Conservation (phyloP, 23 red algal genomes). For the Chondrus crispus region DNA sequence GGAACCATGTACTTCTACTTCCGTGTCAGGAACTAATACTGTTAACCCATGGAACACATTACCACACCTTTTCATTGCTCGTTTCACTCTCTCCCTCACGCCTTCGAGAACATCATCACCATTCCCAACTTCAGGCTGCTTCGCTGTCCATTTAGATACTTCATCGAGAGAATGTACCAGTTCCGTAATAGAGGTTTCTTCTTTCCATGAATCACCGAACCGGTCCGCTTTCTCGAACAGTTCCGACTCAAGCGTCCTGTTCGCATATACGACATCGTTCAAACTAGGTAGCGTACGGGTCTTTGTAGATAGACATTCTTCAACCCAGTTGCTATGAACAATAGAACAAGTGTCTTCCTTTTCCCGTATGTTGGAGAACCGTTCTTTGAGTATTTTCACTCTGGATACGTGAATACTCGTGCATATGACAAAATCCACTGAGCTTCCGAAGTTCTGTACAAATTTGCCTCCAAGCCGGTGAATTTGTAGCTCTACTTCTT, state of each 20-base stretch:
- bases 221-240: slow-evolving; percentile 27
- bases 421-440: slow-evolving; percentile 39
- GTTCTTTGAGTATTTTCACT: slow-evolving; percentile 12
- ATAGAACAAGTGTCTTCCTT: neutral
- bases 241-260: neutral
- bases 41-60: slow-evolving; percentile 5
- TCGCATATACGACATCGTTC: slow-evolving; percentile 10
- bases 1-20: neutral
- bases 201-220: slow-evolving; percentile 45
- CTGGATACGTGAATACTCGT: neutral
- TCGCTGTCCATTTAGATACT: neutral
- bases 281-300: neutral
- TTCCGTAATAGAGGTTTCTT: neutral
- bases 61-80: neutral
- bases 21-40: neutral
- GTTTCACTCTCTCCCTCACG: slow-evolving; percentile 2
- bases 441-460: neutral
- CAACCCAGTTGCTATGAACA: slow-evolving; percentile 27
- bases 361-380: neutral
- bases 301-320: neutral
- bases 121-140: neutral
- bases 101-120: neutral
- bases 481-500: slow-evolving; percentile 50
- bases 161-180: neutral
- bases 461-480: slow-evolving; percentile 34